phyloP scores from a whole-genome alignment of 371 early-diverging fungal genomes.

The Funneliformis caledonium region DNA sequence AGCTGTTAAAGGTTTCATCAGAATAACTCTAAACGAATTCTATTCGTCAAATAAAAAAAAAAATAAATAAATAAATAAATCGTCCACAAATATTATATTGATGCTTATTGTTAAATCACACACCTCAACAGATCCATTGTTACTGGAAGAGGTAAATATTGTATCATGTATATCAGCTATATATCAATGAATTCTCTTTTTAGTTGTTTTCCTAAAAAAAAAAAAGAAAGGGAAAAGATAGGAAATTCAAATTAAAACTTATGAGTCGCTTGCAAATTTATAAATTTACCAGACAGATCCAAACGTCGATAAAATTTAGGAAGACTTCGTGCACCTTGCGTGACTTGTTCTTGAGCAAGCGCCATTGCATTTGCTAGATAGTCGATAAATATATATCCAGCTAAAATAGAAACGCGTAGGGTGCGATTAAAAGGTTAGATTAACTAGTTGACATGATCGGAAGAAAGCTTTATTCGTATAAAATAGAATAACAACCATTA shows the following conservation, averaged over 20 bases:
- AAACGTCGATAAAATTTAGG: constrained; percentile 52
- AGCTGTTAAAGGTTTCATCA: constrained; percentile 57
- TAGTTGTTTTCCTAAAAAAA: background rate
- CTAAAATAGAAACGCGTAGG: constrained; percentile 39
- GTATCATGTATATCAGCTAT: constrained; percentile 56
- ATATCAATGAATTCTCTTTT: background rate
- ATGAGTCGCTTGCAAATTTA: background rate
- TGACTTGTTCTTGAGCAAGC: constrained; percentile 45
- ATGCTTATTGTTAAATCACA: background rate
- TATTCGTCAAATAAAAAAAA: constrained; percentile 11
- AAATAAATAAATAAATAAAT: constrained; percentile 8
- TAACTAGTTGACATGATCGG: background rate
- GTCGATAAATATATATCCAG: constrained; percentile 58
- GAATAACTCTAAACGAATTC: constrained; percentile 54
- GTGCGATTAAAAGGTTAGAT: background rate
- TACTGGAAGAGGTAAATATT: constrained; percentile 48
- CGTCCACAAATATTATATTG: constrained; percentile 14
- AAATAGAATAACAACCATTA: constrained; percentile 52
- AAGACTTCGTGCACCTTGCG: constrained; percentile 6
- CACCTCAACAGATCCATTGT: constrained; percentile 29
- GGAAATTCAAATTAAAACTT: background rate
- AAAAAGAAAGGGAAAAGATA: background rate
- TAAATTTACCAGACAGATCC: constrained; percentile 46
- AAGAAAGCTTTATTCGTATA: background rate
- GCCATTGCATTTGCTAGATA: constrained; percentile 59